Base-by-base conservation (phyloP, 495 filamentous ascomycete species). In the Aspergillus kassunensis region DNA sequence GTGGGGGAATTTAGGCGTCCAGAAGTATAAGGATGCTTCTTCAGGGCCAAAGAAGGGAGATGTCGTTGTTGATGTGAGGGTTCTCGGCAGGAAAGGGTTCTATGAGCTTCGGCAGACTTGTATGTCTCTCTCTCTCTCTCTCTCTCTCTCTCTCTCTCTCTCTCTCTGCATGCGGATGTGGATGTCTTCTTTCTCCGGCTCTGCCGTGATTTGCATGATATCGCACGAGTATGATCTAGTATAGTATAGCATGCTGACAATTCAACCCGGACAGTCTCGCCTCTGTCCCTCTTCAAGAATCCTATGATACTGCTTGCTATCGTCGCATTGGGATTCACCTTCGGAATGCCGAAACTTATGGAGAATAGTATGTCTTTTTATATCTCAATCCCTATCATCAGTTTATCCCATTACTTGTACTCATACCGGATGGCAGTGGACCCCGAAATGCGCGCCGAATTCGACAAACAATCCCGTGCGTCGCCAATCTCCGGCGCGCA, bases 241-340 rank as follows among this genome's bases (percentile, higher is more conserved):
- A 21, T 12, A 8, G 24, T 50, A 4, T 21, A 24, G 29, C 10
- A 27, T 46, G 30, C 34, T 59, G 33, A 50, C 27, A 54, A 27
- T 27, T 4, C 24, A 9, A 27, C 24, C 4, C 24, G 4, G 15
- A 15, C 42, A 78, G 73, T 79, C 58, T 80, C 78, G 11, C 79
- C 83, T 6, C 55, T 96, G 48, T 77, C 79, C 54, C 81, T 97
- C 35, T 76, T 97, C 58, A 88, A 89, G 69, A 96, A 87, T 61
- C 93, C 93, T 3, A 97, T 97, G 88, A 95, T 98, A 49, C 71
- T 98, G 37, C 80, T 98, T 69, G 88, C 86, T 11, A 64, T 96
- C 18, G 83, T 92, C 19, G 87, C 84, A 25, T 75, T 97, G 76
- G 84, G 66, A 0, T 68, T 95, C 39, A 90, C 95, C 34, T 71